Conservation (phyloP, 2,329 filamentous ascomycete genomes). For the Hypoxylon rubiginosum region DNA sequence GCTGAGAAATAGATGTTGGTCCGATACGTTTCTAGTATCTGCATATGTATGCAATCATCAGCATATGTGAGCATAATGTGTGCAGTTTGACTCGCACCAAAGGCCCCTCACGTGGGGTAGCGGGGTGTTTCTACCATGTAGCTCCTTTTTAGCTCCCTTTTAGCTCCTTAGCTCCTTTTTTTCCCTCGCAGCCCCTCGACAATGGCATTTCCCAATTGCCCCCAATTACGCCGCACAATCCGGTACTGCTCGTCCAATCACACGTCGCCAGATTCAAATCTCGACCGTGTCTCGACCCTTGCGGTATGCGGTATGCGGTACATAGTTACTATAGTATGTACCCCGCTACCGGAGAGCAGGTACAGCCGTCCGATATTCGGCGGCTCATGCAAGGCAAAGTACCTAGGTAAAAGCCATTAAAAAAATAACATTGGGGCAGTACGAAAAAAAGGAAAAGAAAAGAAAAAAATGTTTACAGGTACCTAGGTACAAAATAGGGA, state of each 20-base stretch:
- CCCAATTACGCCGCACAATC: conserved; percentile 27
- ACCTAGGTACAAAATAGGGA: conserved; percentile 24
- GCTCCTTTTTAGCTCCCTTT: not conserved
- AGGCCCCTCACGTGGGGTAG: conserved; percentile 47
- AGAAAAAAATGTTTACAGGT: conserved; percentile 8
- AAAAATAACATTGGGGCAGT: not conserved
- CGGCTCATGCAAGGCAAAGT: conserved; percentile 20
- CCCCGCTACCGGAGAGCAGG: conserved; percentile 49
- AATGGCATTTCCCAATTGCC: conserved; percentile 18
- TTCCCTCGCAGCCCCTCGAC: not conserved
- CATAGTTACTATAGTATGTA: conserved; percentile 19
- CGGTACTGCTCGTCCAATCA: conserved; percentile 41
- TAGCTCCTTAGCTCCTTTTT: not conserved
- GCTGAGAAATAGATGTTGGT: conserved; percentile 18
- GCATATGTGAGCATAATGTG: conserved; percentile 29
- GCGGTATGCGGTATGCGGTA: too few relatives aligned
- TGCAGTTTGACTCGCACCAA: conserved; percentile 46
- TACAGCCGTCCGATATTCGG: conserved; percentile 49
- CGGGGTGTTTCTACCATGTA: conserved; percentile 29
- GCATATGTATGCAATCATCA: conserved; percentile 29
- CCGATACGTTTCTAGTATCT: conserved; percentile 14
- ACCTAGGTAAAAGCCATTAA: conserved; percentile 2
- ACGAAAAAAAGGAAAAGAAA: conserved; percentile 12
- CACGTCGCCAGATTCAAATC: conserved; percentile 43
- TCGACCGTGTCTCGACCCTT: conserved; percentile 7